Base-by-base conservation (phyloP, 2,329 filamentous ascomycete genomes). In the Keithomyces neogunnii region DNA sequence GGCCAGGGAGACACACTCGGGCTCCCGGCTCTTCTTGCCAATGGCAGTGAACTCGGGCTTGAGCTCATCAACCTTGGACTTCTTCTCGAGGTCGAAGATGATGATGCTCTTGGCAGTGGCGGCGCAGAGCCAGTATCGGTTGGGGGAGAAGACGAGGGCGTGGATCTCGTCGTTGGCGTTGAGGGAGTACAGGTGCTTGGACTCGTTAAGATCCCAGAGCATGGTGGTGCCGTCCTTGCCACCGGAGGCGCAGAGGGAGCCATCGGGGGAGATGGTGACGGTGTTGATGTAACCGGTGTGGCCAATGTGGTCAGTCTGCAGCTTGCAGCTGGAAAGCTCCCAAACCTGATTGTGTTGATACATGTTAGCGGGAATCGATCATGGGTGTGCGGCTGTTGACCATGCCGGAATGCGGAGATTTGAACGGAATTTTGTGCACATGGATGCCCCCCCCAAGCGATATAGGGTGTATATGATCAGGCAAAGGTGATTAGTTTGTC, bases 1-100 rank as follows among this genome's bases (percentile, higher is more conserved):
- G 72, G 92, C 92, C 77, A 99, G 82, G 73, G 84, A 89, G 69
- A 99, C 86, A 76, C 92, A 97, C 86, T 97, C 92, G 66, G 93
- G 93, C 78, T 96, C 92, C 72, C 91, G 85, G 85, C 86, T 90
- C 89, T 97, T 97, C 89, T 96, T 96, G 80, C 91, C 89, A 72
- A 90, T 86, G 72, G 90, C 95, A 70, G 90, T 81, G 81, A 93
- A 96, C 75, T 99, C 93, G 64, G 92, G 92, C 87, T 95, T 96
- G 75, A 99, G 86, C 85, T 97, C 93, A 69, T 97, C 92, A 71
- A 97, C 92, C 88, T 96, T 97, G 87, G 86, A 95, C 91, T 99
- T 99, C 91, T 99, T 99, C 89, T 99, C 93, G 65, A 99, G 85
- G 72, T 99, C 93, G 80, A 99, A 99, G 84, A 99, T 97, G 84